These are phyloP conservation scores for Solanum verrucosum DNA, from an alignment of 257 asterid genomes.

Conservation along the genomic window DNA sequence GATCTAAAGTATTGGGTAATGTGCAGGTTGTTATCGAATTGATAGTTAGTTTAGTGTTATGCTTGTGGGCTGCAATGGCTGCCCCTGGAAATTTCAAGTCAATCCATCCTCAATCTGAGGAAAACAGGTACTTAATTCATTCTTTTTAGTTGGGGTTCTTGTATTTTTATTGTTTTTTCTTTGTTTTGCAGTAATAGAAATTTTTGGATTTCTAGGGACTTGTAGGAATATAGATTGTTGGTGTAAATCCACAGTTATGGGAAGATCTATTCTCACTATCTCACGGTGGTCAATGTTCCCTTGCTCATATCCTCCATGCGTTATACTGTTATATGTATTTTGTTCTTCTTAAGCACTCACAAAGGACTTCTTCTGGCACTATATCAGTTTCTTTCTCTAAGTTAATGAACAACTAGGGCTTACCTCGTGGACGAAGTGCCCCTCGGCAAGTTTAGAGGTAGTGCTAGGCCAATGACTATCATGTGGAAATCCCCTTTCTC, in stretches of 20 bases:
- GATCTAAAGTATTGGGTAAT: slow-evolving; percentile 4
- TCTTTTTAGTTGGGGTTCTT: neutral
- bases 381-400: neutral
- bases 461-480: neutral
- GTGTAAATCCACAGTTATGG: neutral
- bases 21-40: slow-evolving; percentile 82
- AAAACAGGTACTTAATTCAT: slow-evolving; percentile 51
- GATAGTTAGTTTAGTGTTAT: slow-evolving; percentile 47
- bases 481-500: neutral
- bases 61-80: slow-evolving; percentile 80
- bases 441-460: neutral
- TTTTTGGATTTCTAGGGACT: neutral
- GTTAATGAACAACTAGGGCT: neutral
- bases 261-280: neutral
- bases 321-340: neutral
- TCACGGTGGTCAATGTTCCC: neutral
- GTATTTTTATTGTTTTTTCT: neutral
- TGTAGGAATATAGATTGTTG: neutral
- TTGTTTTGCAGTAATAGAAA: neutral
- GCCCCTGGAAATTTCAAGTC: slow-evolving; percentile 87
- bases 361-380: neutral
- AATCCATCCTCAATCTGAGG: slow-evolving; percentile 82
- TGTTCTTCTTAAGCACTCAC: neutral
- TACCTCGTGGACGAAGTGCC: neutral
- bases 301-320: neutral